Percentiles rank a stretch among this genome's conserved stretches.
These are phyloP conservation scores for Clohesyomyces aquaticus DNA, from an alignment of 495 filamentous ascomycete species.

Conservation along the genomic window DNA sequence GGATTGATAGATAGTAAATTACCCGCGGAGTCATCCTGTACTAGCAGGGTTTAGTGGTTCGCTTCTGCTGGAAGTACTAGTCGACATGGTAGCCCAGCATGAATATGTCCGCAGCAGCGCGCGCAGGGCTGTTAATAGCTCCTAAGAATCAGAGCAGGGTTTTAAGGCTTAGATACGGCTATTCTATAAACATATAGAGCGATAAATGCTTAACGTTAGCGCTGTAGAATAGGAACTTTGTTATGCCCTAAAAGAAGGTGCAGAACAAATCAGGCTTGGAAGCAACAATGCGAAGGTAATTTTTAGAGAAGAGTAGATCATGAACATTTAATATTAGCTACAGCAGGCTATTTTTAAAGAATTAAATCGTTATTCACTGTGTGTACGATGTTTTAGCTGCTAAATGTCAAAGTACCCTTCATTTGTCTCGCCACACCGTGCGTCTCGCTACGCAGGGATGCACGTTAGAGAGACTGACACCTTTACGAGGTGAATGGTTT, in stretches of 20 bases:
- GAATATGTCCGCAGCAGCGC: background rate
- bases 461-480: too few relatives aligned
- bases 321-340: background rate
- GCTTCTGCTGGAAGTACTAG: background rate
- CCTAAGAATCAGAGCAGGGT: background rate
- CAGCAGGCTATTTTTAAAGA: background rate
- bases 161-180: background rate
- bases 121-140: background rate
- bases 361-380: background rate
- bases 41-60: background rate
- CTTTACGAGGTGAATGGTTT: too few relatives aligned
- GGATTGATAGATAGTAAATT: background rate
- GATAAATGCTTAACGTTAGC: background rate
- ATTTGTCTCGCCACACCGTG: background rate
- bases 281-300: background rate
- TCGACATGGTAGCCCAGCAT: background rate
- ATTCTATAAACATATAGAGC: background rate
- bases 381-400: background rate
- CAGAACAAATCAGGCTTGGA: background rate
- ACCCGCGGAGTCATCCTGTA: background rate
- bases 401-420: background rate
- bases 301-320: background rate
- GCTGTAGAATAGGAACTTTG: background rate
- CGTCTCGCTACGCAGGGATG: background rate
- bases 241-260: background rate